A percentile compares a stretch with the other conserved stretches of the same genome.
These are phyloP conservation scores for Botryosphaeria agaves DNA, from an alignment of 2,329 filamentous ascomycete species.

Conservation along the genomic window DNA sequence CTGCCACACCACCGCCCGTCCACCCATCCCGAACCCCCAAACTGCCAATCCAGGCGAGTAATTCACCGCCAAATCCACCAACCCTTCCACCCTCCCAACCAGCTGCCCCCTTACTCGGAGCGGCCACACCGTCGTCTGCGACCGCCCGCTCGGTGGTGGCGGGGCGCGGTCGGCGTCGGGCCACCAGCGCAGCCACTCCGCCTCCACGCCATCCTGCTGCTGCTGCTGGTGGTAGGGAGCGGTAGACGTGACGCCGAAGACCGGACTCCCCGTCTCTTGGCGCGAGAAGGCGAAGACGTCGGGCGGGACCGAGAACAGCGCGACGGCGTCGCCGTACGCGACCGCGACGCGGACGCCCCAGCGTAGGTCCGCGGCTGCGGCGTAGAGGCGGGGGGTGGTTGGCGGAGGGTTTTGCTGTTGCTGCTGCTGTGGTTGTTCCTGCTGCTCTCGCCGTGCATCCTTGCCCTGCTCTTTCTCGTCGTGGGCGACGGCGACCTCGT, in stretches of 20 bases:
- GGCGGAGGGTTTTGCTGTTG: constrained; percentile 9
- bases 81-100: constrained; percentile 25
- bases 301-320: constrained; percentile 43
- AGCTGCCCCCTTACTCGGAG: constrained; percentile 31
- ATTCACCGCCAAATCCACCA: constrained; percentile 34
- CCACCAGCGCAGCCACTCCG: constrained; percentile 6
- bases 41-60: constrained; percentile 27
- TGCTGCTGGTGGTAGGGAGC: constrained; percentile 8
- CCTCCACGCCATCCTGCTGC: background rate
- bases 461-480: constrained; percentile 1
- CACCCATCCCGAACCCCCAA: constrained; percentile 33
- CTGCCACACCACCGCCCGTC: constrained; percentile 29
- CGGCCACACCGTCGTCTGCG: constrained; percentile 21
- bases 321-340: constrained; percentile 34
- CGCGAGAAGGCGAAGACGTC: constrained; percentile 30
- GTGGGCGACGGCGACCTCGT: background rate
- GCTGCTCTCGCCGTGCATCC: background rate
- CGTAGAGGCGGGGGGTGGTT: too few species aligned
- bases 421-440: background rate
- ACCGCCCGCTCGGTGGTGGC: constrained; percentile 8
- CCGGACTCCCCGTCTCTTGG: background rate
- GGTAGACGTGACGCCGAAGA: constrained; percentile 4
- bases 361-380: constrained; percentile 35
- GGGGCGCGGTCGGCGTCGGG: constrained; percentile 6
- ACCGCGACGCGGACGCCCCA: constrained; percentile 42